Evolutionary conservation across 2,329 filamentous ascomycete genomes (phyloP), one percentile per base, ranked within the genome.

Genomic region (Neurospora sp.): DNA sequence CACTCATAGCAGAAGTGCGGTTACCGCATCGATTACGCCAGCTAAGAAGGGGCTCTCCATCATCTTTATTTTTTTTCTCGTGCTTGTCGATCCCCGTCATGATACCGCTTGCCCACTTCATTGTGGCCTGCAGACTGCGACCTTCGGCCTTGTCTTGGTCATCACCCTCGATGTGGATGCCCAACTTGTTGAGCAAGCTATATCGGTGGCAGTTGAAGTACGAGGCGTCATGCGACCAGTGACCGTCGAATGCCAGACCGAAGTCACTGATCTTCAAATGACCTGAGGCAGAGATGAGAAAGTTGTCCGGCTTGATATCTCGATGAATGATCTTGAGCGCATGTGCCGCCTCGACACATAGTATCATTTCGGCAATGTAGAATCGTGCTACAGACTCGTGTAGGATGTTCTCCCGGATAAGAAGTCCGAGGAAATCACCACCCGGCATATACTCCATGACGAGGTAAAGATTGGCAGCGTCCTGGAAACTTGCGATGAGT

Each of bases 371-470:
- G 1, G 95, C 93, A 71, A 97, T 84, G 78, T 98, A 98, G 83
- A 92, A 97, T 72, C 88, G 90, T 4, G 94, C 89, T 62, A 92
- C 88, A 0, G 86, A 83, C 79, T 98, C 96, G 69, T 88, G 88
- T 1, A 99, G 84, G 2, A 92, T 87, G 72, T 96, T 93, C 77
- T 96, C 92, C 17, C 94, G 89, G 69, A 97, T 91, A 17, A 99
- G 82, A 0, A 97, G 81, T 1, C 92, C 92, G 0, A 99, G 84
- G 74, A 99, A 98, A 78, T 99, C 95, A 0, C 96, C 95, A 0
- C 95, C 96, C 2, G 96, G 91, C 93, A 97, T 97, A 77, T 97
- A 99, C 71, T 98, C 94, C 93, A 98, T 97, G 68, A 97, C 91
- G 6, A 99, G 87, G 76, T 98, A 98, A 6, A 99, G 84, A 75